These are phyloP conservation scores for Aspergillus viridinutans DNA, from an alignment of 2,329 filamentous ascomycete species.

Conservation along the genomic window DNA sequence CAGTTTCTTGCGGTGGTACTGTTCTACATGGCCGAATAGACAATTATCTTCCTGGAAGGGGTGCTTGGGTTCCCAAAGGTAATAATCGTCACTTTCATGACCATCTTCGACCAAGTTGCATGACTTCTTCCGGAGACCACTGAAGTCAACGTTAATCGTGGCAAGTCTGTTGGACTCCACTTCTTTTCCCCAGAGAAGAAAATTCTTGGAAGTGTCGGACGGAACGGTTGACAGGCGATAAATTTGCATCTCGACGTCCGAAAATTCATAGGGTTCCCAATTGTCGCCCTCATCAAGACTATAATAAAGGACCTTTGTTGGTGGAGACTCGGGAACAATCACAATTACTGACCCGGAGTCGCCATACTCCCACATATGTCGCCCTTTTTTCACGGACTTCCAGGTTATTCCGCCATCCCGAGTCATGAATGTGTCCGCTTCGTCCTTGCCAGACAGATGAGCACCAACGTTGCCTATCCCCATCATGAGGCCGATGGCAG, in stretches of 20 bases:
- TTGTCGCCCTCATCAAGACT: slow-evolving; percentile 74
- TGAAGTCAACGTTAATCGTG: slow-evolving; percentile 85
- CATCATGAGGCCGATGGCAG: slow-evolving; percentile 86
- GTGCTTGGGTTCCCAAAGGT: slow-evolving; percentile 82
- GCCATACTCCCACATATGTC: slow-evolving; percentile 90
- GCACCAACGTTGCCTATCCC: slow-evolving; percentile 86
- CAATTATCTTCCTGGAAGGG: slow-evolving; percentile 74
- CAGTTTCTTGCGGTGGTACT: slow-evolving; percentile 87
- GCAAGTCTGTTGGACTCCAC: slow-evolving; percentile 52
- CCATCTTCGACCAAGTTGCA: slow-evolving; percentile 65
- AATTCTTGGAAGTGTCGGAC: slow-evolving; percentile 84
- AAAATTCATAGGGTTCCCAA: slow-evolving; percentile 75
- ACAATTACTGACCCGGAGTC: slow-evolving; percentile 93
- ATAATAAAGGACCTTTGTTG: slow-evolving; percentile 68
- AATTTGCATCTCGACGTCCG: slow-evolving; percentile 65
- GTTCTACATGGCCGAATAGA: slow-evolving; percentile 84
- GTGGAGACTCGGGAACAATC: slow-evolving; percentile 67
- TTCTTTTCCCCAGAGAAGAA: slow-evolving; percentile 77
- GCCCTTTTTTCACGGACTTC: slow-evolving; percentile 79
- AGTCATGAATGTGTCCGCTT: slow-evolving; percentile 87
- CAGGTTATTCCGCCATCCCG: slow-evolving; percentile 86
- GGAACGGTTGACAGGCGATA: slow-evolving; percentile 81
- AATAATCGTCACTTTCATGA: slow-evolving; percentile 65
- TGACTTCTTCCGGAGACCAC: slow-evolving; percentile 64
- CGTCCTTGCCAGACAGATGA: slow-evolving; percentile 60